phyloP scores from a whole-genome alignment of 2,329 filamentous ascomycete species.

The Aspergillus fumigatus region DNA sequence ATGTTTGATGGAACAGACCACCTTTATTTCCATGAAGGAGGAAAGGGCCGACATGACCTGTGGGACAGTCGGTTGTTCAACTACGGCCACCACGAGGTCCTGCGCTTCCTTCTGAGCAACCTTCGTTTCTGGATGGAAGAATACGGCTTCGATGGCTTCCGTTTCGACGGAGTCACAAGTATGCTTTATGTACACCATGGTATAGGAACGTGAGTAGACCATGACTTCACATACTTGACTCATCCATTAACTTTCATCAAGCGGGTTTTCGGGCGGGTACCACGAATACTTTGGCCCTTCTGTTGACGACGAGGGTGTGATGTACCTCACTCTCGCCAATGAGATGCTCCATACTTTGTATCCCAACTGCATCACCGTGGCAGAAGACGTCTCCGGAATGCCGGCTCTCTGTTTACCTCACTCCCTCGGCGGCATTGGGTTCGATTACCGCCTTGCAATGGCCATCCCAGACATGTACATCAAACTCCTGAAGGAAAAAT shows the following conservation, averaged over 20 bases:
- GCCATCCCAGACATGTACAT: conserved; percentile 98
- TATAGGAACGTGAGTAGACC: conserved; percentile 76
- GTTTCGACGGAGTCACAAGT: conserved; percentile 96
- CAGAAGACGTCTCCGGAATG: conserved; percentile 98
- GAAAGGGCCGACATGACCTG: conserved; percentile 78
- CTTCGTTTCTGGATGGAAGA: conserved; percentile 99
- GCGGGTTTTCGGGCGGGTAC: conserved; percentile 94
- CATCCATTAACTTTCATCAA: conserved; percentile 31
- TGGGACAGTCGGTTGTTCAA: conserved; percentile 99
- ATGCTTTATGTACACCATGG: conserved; percentile 97
- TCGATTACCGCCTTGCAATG: conserved; percentile 97
- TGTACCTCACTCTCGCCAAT: conserved; percentile 94
- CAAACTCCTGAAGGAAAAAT: conserved; percentile 91
- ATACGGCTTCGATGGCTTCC: conserved; percentile 93
- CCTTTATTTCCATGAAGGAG: conserved; percentile 88
- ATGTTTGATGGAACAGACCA: conserved; percentile 94
- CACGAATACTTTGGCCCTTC: conserved; percentile 92
- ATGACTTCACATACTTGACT: not conserved
- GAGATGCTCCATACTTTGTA: conserved; percentile 92
- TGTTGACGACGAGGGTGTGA: conserved; percentile 89
- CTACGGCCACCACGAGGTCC: conserved; percentile 88
- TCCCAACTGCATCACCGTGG: conserved; percentile 82
- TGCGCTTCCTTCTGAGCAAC: conserved; percentile 94
- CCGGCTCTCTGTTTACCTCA: conserved; percentile 87
- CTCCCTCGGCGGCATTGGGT: conserved; percentile 83